These are phyloP conservation scores for Phenoliferia sp. DNA, from an alignment of 1,284 basidiomycete species.

Conservation along the genomic window DNA sequence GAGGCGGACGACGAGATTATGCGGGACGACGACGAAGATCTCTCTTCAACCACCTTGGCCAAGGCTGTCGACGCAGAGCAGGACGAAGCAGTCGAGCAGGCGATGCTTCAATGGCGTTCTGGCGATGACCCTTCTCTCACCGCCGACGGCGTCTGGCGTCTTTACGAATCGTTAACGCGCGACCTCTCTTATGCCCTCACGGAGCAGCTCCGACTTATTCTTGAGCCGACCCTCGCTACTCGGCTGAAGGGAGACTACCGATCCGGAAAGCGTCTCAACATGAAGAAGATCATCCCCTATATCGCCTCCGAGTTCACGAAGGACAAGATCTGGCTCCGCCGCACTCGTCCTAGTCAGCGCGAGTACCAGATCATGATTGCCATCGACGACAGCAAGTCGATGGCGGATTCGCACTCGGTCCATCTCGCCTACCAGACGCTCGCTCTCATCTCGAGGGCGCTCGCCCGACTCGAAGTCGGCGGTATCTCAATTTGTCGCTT, in stretches of 20 bases:
- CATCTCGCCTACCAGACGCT: conserved; percentile 94
- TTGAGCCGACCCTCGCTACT: conserved; percentile 91
- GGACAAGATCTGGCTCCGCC: conserved; percentile 97
- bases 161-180: conserved; percentile 84
- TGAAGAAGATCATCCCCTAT: conserved; percentile 98
- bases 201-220: conserved; percentile 93
- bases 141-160: conserved; percentile 78
- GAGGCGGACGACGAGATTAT: conserved; percentile 34
- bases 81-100: conserved; percentile 51
- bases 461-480: conserved; percentile 88
- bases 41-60: conserved; percentile 30
- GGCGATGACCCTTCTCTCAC: conserved; percentile 55
- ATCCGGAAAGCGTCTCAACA: conserved; percentile 95
- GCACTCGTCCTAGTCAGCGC: conserved; percentile 86
- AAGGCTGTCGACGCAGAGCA: conserved; percentile 33
- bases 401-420: conserved; percentile 89
- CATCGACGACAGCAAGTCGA: conserved; percentile 92
- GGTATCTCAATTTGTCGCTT: conserved; percentile 90
- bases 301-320: conserved; percentile 99
- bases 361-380: conserved; percentile 95
- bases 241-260: conserved; percentile 95
- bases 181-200: conserved; percentile 87
- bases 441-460: conserved; percentile 83
- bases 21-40: conserved; percentile 51
- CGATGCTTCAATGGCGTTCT: conserved; percentile 61